phyloP scores from a whole-genome alignment of 176 grass and related monocot genomes.

The Neostapfia colusana region DNA sequence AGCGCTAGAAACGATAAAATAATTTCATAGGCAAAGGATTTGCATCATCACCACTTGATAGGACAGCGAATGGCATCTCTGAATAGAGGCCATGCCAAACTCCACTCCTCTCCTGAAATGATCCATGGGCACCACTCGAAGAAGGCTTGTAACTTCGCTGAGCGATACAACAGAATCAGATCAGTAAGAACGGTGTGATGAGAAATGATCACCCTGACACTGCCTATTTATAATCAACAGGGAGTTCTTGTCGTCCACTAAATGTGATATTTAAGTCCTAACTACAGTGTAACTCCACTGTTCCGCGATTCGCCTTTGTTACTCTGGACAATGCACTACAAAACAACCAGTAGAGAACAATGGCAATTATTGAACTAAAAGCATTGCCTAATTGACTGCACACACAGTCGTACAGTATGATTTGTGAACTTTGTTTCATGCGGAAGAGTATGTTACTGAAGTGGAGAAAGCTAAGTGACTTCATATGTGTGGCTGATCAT shows the following conservation, averaged over 20 bases:
- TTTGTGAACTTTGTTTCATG: constrained; percentile 35
- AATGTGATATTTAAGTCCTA: constrained; percentile 51
- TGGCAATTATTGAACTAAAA: constrained; percentile 42
- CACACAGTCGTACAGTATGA: constrained; percentile 22
- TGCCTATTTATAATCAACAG: constrained; percentile 32
- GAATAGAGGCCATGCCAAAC: constrained; percentile 58
- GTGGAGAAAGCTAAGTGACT: constrained; percentile 1
- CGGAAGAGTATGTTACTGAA: constrained; percentile 20
- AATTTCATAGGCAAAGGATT: constrained; percentile 6
- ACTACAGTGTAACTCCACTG: constrained; percentile 32
- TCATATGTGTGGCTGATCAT: constrained; percentile 10
- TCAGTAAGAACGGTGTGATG: constrained; percentile 22
- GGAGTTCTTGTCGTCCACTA: constrained; percentile 49
- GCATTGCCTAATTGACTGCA: background rate
- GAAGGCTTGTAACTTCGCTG: background rate
- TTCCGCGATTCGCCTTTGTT: constrained; percentile 33
- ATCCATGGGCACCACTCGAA: constrained; percentile 48
- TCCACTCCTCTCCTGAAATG: constrained; percentile 59
- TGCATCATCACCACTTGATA: constrained; percentile 51
- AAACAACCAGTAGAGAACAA: constrained; percentile 47
- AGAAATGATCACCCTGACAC: constrained; percentile 1
- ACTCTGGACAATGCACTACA: constrained; percentile 46
- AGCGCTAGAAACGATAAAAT: background rate
- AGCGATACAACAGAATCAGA: constrained; percentile 27
- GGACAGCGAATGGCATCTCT: constrained; percentile 57